phyloP scores from a whole-genome alignment of 1,284 basidiomycete species.

The Cystobasidiaceae sp. region DNA sequence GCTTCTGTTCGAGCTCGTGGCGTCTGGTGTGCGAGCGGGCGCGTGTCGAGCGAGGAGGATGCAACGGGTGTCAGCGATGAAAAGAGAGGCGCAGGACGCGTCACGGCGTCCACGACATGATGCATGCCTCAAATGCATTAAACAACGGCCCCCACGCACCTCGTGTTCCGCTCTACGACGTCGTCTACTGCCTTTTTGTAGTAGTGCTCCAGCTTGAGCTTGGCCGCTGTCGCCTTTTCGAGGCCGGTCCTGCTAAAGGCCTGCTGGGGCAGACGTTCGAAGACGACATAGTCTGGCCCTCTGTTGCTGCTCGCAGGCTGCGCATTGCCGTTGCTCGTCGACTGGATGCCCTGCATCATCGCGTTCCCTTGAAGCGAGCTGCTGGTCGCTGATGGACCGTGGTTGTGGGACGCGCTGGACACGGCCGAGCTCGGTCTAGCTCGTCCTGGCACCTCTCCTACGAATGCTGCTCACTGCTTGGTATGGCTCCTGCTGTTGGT shows the following conservation, averaged over 20 bases:
- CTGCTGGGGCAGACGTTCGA: constrained; percentile 70
- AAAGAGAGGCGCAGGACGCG: not conserved
- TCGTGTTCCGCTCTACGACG: constrained; percentile 78
- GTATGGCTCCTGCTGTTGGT: too few species aligned
- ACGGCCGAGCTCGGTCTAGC: not conserved
- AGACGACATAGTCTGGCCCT: constrained; percentile 78
- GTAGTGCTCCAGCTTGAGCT: constrained; percentile 94
- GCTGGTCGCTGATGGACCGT: not conserved
- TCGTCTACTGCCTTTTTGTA: constrained; percentile 94
- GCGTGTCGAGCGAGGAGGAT: not conserved
- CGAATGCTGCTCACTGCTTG: too few species aligned
- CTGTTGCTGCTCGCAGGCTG: constrained; percentile 4
- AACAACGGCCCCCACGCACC: constrained; percentile 53
- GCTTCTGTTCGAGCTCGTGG: constrained; percentile 83
- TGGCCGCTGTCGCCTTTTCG: constrained; percentile 88
- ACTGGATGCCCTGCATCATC: not conserved
- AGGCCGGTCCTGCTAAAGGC: constrained; percentile 82
- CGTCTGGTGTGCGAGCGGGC: constrained; percentile 55
- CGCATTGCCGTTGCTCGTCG: not conserved
- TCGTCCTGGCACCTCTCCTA: not conserved
- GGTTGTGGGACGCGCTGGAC: not conserved
- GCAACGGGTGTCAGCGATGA: not conserved
- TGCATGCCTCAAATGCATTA: not conserved
- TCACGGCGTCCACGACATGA: not conserved
- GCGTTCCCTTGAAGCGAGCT: not conserved